Evolutionary conservation across 345 rosid genomes (phyloP).

Genomic region (Murraya koenigii): DNA sequence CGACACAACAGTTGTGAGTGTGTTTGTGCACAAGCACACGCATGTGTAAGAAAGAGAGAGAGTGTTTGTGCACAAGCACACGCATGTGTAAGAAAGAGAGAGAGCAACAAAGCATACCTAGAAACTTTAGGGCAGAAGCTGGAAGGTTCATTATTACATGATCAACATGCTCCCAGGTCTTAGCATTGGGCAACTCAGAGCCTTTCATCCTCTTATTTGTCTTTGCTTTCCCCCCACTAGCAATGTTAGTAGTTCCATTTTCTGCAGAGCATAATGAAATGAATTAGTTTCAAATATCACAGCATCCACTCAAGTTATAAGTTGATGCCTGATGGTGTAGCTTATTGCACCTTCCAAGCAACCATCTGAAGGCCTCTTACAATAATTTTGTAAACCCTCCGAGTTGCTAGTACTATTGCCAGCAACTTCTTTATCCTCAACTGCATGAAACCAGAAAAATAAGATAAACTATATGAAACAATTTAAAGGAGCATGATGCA

Average conservation of each 20-base stretch:
- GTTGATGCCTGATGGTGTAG: background rate
- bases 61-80: too few relatives aligned
- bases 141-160: slow-evolving; percentile 99
- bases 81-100: background rate
- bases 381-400: slow-evolving; percentile 23
- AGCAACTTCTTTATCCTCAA: slow-evolving; percentile 28
- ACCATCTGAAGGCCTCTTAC: slow-evolving; percentile 51
- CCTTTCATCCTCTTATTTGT: slow-evolving; percentile 58
- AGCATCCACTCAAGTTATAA: slow-evolving; percentile 7
- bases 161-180: slow-evolving; percentile 89
- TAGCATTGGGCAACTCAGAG: slow-evolving; percentile 44
- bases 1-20: background rate
- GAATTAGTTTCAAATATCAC: background rate
- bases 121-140: slow-evolving; percentile 84
- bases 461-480: slow-evolving; percentile 1
- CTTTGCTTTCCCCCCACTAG: slow-evolving; percentile 41
- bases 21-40: background rate
- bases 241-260: slow-evolving; percentile 27
- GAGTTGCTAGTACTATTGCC: slow-evolving; percentile 16
- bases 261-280: slow-evolving; percentile 19
- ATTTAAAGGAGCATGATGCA: background rate
- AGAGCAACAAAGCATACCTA: slow-evolving; percentile 42
- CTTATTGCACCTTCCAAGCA: slow-evolving; percentile 46
- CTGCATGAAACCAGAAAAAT: slow-evolving; percentile 22
- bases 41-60: background rate